Conservation (phyloP, 768 basidiomycete genomes). For the Rhodotorula sphaerocarpa region DNA sequence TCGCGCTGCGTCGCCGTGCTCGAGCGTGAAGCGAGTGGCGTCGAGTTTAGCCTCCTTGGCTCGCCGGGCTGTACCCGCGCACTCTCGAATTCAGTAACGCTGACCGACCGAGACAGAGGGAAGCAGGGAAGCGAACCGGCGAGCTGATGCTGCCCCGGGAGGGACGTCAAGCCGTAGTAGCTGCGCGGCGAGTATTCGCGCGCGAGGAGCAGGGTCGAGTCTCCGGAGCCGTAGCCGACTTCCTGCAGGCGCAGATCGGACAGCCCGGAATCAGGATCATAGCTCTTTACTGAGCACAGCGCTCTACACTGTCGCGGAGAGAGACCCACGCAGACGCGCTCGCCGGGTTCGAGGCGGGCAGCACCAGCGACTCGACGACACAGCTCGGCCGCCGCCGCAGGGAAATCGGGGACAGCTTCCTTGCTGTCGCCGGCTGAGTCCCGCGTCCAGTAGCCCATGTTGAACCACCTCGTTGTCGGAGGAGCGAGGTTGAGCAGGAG, state of each 20-base stretch:
- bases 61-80: slow-evolving; percentile 1
- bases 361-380: slow-evolving; percentile 15
- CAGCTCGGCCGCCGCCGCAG: background rate
- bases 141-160: background rate
- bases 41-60: background rate
- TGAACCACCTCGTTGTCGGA: background rate
- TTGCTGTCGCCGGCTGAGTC: background rate
- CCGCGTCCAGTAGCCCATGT: slow-evolving; percentile 20
- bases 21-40: background rate
- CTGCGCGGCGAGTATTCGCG: slow-evolving; percentile 1
- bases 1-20: slow-evolving; percentile 11
- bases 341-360: background rate
- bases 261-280: background rate
- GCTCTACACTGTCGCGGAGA: background rate
- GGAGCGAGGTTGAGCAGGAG: background rate
- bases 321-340: slow-evolving; percentile 7
- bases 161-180: slow-evolving; percentile 11
- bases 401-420: too few relatives aligned
- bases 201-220: slow-evolving; percentile 17
- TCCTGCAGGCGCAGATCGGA: background rate
- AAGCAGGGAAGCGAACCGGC: slow-evolving; percentile 9
- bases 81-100: too few relatives aligned
- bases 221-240: slow-evolving; percentile 26
- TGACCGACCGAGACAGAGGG: too few relatives aligned
- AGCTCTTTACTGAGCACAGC: too few relatives aligned